Evolutionary conservation across 768 basidiomycete species (phyloP).

Genomic region (Serendipita sp.): DNA sequence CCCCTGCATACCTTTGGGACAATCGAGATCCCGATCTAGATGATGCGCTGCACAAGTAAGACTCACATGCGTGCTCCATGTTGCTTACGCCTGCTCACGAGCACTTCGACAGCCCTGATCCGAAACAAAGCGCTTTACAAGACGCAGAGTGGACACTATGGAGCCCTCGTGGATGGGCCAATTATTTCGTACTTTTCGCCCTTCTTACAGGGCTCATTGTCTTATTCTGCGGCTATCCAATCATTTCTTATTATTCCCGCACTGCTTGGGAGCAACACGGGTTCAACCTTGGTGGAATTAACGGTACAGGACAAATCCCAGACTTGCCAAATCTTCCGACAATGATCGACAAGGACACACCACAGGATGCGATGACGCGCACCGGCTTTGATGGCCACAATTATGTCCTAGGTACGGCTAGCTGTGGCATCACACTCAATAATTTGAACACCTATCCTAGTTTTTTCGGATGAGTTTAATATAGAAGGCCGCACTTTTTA

Average conservation of each 20-base stretch:
- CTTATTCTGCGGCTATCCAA: slow-evolving; percentile 80
- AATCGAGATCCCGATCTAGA: slow-evolving; percentile 67
- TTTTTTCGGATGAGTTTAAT: slow-evolving; percentile 26
- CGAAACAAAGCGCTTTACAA: slow-evolving; percentile 44
- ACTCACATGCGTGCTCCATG: not conserved
- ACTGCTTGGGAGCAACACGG: slow-evolving; percentile 20
- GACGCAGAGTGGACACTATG: slow-evolving; percentile 53
- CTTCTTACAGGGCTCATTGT: slow-evolving; percentile 52
- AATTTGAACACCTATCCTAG: slow-evolving; percentile 12
- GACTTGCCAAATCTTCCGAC: slow-evolving; percentile 19
- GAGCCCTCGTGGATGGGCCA: slow-evolving; percentile 70
- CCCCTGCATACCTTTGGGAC: slow-evolving; percentile 13
- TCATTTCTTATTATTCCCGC: slow-evolving; percentile 35
- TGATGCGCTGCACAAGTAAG: slow-evolving; percentile 67
- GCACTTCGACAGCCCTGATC: slow-evolving; percentile 33
- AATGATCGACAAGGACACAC: slow-evolving; percentile 13
- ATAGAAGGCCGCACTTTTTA: slow-evolving; percentile 19
- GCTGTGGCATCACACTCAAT: slow-evolving; percentile 14
- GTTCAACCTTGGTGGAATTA: slow-evolving; percentile 84
- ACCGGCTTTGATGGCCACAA: slow-evolving; percentile 9
- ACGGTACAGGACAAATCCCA: slow-evolving; percentile 78
- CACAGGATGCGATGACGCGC: slow-evolving; percentile 5
- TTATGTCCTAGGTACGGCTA: slow-evolving; percentile 4
- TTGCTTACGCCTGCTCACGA: not conserved
- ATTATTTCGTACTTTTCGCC: slow-evolving; percentile 54